phyloP scores from a whole-genome alignment of 352 stramenopile genomes.

The Phytopythium litorale region DNA sequence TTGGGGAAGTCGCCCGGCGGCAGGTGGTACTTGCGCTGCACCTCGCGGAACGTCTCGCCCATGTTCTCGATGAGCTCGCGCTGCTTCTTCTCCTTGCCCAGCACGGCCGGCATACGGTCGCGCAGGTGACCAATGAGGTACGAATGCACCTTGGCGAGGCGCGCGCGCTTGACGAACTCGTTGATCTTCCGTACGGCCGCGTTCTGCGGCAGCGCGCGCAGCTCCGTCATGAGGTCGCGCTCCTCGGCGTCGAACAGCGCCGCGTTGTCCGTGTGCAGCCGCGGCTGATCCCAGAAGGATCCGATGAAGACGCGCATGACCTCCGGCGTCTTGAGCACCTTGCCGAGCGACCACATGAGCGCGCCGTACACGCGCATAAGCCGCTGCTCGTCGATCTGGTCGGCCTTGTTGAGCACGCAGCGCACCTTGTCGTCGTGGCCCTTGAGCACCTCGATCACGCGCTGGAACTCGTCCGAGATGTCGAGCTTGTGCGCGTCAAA shows the following conservation, averaged over 20 bases:
- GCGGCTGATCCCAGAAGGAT: slow-evolving; percentile 95
- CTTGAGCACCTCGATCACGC: slow-evolving; percentile 95
- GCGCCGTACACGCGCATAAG: slow-evolving; percentile 97
- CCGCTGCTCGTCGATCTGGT: slow-evolving; percentile 97
- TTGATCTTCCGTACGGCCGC: slow-evolving; percentile 93
- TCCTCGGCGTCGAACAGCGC: slow-evolving; percentile 97
- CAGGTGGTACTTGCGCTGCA: slow-evolving; percentile 97
- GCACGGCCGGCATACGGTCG: slow-evolving; percentile 95
- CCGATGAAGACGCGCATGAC: slow-evolving; percentile 98
- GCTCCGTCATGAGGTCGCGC: slow-evolving; percentile 96
- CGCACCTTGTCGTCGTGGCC: slow-evolving; percentile 98
- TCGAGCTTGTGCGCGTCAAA: slow-evolving; percentile 99
- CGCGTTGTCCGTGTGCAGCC: slow-evolving; percentile 86
- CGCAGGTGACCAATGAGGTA: slow-evolving; percentile 97
- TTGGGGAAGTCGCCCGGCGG: slow-evolving; percentile 94
- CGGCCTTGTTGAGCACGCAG: slow-evolving; percentile 99
- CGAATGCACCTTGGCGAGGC: slow-evolving; percentile 95
- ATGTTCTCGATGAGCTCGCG: slow-evolving; percentile 94
- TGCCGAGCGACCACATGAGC: slow-evolving; percentile 98
- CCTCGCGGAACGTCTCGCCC: slow-evolving; percentile 94
- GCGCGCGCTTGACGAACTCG: slow-evolving; percentile 95
- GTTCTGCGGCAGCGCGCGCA: slow-evolving; percentile 94
- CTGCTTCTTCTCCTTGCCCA: slow-evolving; percentile 98
- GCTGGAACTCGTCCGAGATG: slow-evolving; percentile 99
- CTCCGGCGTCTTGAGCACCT: slow-evolving; percentile 97